Conservation (phyloP, 306 rosid genomes). For the Begonia peltatifolia region DNA sequence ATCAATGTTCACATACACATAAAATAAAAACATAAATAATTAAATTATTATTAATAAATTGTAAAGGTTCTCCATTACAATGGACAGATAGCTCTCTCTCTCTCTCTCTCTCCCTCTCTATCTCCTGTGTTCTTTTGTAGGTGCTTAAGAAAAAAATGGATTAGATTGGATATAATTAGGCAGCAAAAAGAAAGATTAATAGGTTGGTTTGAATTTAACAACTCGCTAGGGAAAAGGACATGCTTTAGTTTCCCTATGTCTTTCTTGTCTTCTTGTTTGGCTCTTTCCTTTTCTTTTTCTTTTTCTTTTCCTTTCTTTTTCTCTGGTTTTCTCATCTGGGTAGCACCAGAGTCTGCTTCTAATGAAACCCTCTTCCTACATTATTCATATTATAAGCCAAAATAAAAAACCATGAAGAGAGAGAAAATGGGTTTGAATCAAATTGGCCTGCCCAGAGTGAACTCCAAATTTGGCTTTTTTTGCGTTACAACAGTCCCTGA, state of each 20-base stretch:
- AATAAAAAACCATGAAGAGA: background rate
- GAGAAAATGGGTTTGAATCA: constrained; percentile 5
- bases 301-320: background rate
- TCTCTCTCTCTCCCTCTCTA: constrained; percentile 2
- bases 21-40: background rate
- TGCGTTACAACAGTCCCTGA: constrained; percentile 31
- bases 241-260: constrained; percentile 6
- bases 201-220: constrained; percentile 6
- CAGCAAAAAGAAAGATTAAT: background rate
- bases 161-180: constrained; percentile 6
- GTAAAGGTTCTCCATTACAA: background rate
- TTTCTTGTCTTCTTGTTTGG: constrained; percentile 9
- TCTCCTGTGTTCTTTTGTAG: background rate
- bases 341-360: background rate
- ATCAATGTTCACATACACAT: background rate
- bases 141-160: background rate
- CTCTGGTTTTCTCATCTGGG: background rate
- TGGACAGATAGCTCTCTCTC: background rate
- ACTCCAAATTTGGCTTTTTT: constrained; percentile 48
- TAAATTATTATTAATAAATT: background rate
- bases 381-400: constrained; percentile 1
- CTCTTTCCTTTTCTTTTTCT: constrained; percentile 1
- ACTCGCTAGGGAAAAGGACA: constrained; percentile 5
- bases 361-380: constrained; percentile 1
- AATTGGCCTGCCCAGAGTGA: constrained; percentile 54